Conservation (phyloP, 495 filamentous ascomycete genomes). For the Peziza echinospora region DNA sequence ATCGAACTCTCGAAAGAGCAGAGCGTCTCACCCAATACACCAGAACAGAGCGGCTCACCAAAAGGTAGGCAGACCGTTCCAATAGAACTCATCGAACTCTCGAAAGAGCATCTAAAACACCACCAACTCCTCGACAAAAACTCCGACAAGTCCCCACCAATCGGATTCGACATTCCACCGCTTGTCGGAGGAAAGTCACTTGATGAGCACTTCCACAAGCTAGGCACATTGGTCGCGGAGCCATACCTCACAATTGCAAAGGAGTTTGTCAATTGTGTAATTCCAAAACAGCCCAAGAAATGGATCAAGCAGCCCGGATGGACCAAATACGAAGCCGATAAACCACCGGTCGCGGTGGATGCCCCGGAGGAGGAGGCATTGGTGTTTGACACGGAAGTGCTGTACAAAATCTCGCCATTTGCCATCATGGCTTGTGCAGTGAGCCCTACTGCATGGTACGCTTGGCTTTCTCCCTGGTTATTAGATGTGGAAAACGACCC, state of each 20-base stretch:
- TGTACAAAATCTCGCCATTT: conserved; percentile 79
- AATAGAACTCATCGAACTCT: conserved; percentile 49
- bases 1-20: conserved; percentile 46
- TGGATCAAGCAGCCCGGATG: conserved; percentile 73
- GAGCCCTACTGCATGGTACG: conserved; percentile 78
- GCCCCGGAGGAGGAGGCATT: conserved; percentile 61
- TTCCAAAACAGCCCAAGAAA: conserved; percentile 52
- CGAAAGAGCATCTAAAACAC: conserved; percentile 58
- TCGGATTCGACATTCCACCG: conserved; percentile 64
- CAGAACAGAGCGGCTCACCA: too few relatives aligned
- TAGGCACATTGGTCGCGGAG: conserved; percentile 72
- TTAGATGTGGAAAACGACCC: conserved; percentile 25
- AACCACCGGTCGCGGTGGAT: conserved; percentile 26
- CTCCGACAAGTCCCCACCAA: conserved; percentile 46
- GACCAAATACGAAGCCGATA: conserved; percentile 52
- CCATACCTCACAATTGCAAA: conserved; percentile 65
- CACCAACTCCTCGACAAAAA: conserved; percentile 87
- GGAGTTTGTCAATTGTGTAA: conserved; percentile 39
- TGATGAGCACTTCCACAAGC: conserved; percentile 86
- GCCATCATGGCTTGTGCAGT: conserved; percentile 93
- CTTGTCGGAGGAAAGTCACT: conserved; percentile 52
- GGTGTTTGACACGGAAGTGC: conserved; percentile 88
- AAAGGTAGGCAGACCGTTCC: too few relatives aligned
- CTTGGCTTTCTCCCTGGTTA: conserved; percentile 92
- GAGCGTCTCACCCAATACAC: conserved; percentile 12